Percentiles rank a stretch among this genome's conserved stretches.
Evolutionary conservation across 129 eudicot species (phyloP).

Genomic region (Artemisia annua): DNA sequence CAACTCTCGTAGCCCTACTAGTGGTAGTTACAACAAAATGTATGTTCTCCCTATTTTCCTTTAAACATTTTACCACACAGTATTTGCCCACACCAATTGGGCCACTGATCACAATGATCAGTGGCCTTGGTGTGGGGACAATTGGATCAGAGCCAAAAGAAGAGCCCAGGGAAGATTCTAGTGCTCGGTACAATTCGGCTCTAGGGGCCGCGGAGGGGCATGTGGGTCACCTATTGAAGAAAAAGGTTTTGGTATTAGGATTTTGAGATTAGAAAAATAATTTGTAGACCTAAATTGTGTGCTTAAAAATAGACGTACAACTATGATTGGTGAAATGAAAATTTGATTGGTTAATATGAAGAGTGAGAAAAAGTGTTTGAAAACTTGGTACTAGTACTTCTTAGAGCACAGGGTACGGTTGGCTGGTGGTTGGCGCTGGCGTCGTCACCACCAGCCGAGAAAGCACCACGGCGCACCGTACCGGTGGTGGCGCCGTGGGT

Average conservation of each 20-base stretch:
- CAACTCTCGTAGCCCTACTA: slow-evolving; percentile 58
- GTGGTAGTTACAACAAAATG: slow-evolving; percentile 96
- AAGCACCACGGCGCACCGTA: too few relatives aligned
- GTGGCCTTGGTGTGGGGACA: slow-evolving; percentile 58
- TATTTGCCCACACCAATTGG: slow-evolving; percentile 98
- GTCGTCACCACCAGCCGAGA: too few relatives aligned
- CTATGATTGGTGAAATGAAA: too few relatives aligned
- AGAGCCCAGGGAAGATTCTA: slow-evolving; percentile 71
- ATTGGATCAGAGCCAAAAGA: slow-evolving; percentile 57
- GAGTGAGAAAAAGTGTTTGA: too few relatives aligned
- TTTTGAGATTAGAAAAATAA: slow-evolving; percentile 12
- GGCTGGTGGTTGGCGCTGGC: too few relatives aligned
- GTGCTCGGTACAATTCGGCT: slow-evolving; percentile 62
- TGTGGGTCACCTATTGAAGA: slow-evolving; percentile 46
- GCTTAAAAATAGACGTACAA: too few relatives aligned
- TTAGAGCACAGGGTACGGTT: too few relatives aligned
- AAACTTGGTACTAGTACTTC: too few relatives aligned
- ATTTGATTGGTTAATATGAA: too few relatives aligned
- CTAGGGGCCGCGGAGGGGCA: slow-evolving; percentile 47
- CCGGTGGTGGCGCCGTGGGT: too few relatives aligned
- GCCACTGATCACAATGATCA: slow-evolving; percentile 80
- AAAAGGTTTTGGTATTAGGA: slow-evolving; percentile 15
- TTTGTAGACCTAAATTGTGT: too few relatives aligned
- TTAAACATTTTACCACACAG: slow-evolving; percentile 67
- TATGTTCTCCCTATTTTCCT: slow-evolving; percentile 56